Conservation (phyloP, 2,329 filamentous ascomycete genomes). For the Exophiala dermatitidis region DNA sequence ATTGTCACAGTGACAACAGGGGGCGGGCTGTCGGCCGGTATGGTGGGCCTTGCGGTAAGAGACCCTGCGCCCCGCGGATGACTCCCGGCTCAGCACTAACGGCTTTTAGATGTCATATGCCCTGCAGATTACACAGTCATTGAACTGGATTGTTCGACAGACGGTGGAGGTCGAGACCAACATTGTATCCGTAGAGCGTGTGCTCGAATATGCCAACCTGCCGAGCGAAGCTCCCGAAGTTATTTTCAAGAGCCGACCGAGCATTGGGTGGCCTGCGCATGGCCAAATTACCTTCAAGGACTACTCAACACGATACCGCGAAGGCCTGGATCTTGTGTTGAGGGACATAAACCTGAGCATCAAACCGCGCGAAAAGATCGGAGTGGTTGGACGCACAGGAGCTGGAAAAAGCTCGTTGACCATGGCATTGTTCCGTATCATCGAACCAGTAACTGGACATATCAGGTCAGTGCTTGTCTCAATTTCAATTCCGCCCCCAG, state of each 20-base stretch:
- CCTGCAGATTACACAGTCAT: constrained; percentile 88
- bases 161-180: constrained; percentile 99
- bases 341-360: constrained; percentile 90
- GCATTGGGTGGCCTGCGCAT: constrained; percentile 83
- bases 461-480: constrained; percentile 47
- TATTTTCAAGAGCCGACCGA: constrained; percentile 75
- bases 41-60: constrained; percentile 66
- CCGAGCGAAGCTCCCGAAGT: constrained; percentile 94
- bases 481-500: background rate
- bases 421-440: constrained; percentile 87
- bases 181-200: constrained; percentile 95
- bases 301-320: constrained; percentile 88
- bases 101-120: constrained; percentile 73
- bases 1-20: constrained; percentile 70
- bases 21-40: constrained; percentile 58
- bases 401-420: constrained; percentile 95
- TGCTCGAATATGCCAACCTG: constrained; percentile 86
- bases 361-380: constrained; percentile 95
- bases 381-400: constrained; percentile 90
- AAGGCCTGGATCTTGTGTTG: constrained; percentile 81
- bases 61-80: background rate
- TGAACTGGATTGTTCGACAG: constrained; percentile 98
- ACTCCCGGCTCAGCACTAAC: constrained; percentile 1
- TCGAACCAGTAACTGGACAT: constrained; percentile 73
- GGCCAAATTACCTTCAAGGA: constrained; percentile 86